Conservation (phyloP, 1,284 basidiomycete genomes). For the Xerocomus minutiporus region DNA sequence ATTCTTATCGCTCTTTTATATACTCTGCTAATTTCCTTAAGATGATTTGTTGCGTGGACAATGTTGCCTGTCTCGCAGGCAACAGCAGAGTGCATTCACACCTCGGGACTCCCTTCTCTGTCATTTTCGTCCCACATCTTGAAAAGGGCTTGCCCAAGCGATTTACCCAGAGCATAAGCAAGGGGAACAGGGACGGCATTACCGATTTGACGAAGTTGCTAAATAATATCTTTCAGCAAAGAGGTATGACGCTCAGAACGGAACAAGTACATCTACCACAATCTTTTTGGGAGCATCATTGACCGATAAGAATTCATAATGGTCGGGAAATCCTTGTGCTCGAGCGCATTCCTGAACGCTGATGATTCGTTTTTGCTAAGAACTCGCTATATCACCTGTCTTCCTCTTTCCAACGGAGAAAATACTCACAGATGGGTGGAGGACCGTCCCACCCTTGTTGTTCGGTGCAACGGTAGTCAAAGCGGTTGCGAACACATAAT, state of each 20-base stretch:
- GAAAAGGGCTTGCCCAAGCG: slow-evolving; percentile 48
- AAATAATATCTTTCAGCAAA: slow-evolving; percentile 1
- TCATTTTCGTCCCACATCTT: slow-evolving; percentile 41
- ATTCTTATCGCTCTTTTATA: slow-evolving; percentile 8
- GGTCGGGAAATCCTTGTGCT: slow-evolving; percentile 69
- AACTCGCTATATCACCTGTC: neutral
- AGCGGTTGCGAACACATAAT: slow-evolving; percentile 53
- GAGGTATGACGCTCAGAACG: neutral
- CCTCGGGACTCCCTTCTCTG: slow-evolving; percentile 42
- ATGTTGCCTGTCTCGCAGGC: neutral
- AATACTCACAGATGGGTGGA: slow-evolving; percentile 56
- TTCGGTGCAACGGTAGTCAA: slow-evolving; percentile 51
- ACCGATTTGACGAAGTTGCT: slow-evolving; percentile 70
- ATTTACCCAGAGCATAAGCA: slow-evolving; percentile 56
- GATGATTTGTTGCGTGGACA: neutral
- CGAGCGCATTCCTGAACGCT: slow-evolving; percentile 63
- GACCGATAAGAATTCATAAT: slow-evolving; percentile 52
- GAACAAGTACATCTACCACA: slow-evolving; percentile 46
- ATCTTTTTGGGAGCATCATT: slow-evolving; percentile 35
- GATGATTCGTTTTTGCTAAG: slow-evolving; percentile 61
- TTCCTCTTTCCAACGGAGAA: neutral
- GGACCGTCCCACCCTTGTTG: slow-evolving; percentile 45
- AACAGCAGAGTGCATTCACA: slow-evolving; percentile 22
- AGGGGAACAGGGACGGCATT: slow-evolving; percentile 70
- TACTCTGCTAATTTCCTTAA: neutral